A percentile compares a stretch with the other conserved stretches of the same genome.
phyloP scores from a whole-genome alignment of 2,329 filamentous ascomycete species.

The Penicillium hesseltinei region DNA sequence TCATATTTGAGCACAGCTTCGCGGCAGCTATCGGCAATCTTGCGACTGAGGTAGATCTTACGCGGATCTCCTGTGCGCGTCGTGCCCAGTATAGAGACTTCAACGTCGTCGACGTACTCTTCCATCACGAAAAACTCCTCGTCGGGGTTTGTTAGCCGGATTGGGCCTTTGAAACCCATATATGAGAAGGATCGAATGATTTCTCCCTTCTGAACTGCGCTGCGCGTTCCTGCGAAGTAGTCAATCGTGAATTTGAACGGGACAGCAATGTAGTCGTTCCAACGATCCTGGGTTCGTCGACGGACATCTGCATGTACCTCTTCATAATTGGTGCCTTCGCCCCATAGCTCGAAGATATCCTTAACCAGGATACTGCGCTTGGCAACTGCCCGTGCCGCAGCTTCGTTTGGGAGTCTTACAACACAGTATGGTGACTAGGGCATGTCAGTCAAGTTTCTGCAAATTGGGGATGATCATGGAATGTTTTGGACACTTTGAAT shows the following conservation, averaged over 20 bases:
- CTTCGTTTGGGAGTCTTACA: slow-evolving; percentile 64
- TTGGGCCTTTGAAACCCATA: slow-evolving; percentile 72
- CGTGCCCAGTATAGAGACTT: slow-evolving; percentile 36
- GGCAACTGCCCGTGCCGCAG: slow-evolving; percentile 65
- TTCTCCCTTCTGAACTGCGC: slow-evolving; percentile 60
- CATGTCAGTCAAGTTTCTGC: slow-evolving; percentile 15
- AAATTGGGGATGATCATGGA: slow-evolving; percentile 3
- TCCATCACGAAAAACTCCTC: slow-evolving; percentile 79
- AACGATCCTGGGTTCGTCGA: slow-evolving; percentile 59
- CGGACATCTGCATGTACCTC: slow-evolving; percentile 67
- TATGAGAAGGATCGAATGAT: slow-evolving; percentile 83
- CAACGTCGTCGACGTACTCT: slow-evolving; percentile 62
- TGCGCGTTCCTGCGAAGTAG: slow-evolving; percentile 72
- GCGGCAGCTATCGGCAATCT: slow-evolving; percentile 65
- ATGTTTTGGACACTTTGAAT: not conserved
- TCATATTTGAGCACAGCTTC: slow-evolving; percentile 72
- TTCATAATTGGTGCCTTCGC: slow-evolving; percentile 63
- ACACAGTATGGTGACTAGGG: slow-evolving; percentile 81
- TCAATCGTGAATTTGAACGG: slow-evolving; percentile 87
- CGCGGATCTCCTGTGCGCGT: slow-evolving; percentile 52
- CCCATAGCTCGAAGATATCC: slow-evolving; percentile 89
- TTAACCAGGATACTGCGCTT: slow-evolving; percentile 76
- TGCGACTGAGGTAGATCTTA: slow-evolving; percentile 69
- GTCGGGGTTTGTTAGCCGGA: slow-evolving; percentile 71
- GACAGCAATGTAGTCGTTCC: slow-evolving; percentile 61